Conservation (phyloP, 208 protist genomes). For the Naegleria fowleri region DNA sequence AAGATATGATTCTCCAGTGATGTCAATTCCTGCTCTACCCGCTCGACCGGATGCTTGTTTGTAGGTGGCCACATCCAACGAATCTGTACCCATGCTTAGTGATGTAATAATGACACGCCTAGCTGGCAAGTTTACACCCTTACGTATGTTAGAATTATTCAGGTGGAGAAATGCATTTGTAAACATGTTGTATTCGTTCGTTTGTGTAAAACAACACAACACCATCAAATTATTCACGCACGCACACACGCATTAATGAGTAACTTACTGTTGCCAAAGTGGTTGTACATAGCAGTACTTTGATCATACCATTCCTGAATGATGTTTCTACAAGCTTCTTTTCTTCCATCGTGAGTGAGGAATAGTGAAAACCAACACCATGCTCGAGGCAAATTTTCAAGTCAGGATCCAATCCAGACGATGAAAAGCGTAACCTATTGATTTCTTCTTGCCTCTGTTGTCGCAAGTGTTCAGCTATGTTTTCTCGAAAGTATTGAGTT, state of each 20-base stretch:
- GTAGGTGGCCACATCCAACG: constrained; percentile 66
- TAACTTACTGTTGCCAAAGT: constrained; percentile 48
- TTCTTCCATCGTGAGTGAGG: constrained; percentile 46
- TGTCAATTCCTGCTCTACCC: constrained; percentile 64
- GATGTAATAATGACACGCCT: constrained; percentile 72
- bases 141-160: not conserved
- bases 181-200: too few species aligned
- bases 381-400: constrained; percentile 24
- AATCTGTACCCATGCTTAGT: constrained; percentile 58
- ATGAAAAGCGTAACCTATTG: not conserved
- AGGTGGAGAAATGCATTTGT: too few species aligned
- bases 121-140: constrained; percentile 40
- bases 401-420: constrained; percentile 27
- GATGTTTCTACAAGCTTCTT: constrained; percentile 37
- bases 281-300: constrained; percentile 50
- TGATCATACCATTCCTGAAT: constrained; percentile 36
- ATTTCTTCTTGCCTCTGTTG: not conserved
- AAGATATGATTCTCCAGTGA: constrained; percentile 72
- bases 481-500: not conserved
- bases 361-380: constrained; percentile 51
- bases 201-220: too few species aligned
- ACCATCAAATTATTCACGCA: too few species aligned
- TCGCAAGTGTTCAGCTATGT: not conserved
- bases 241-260: too few species aligned
- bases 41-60: constrained; percentile 72